Base-by-base conservation (phyloP, 768 basidiomycete species). In the Calocybe indica region DNA sequence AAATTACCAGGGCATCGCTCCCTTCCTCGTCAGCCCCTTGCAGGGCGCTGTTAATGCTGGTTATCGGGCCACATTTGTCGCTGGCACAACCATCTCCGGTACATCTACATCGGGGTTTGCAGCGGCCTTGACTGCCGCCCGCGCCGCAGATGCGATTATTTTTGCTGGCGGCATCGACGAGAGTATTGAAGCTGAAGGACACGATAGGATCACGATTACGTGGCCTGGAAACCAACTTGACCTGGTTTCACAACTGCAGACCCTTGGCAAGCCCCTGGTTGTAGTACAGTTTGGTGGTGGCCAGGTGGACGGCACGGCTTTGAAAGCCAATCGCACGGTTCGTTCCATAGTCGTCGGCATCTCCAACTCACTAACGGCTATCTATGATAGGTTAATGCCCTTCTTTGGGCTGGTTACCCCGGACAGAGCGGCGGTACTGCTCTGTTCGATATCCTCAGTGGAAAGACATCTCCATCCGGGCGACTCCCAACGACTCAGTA, bases 171-270 rank as follows among this genome's bases (percentile, higher is more conserved):
- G 80, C 1, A 74, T 81, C 12, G 77, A 80, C 55, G 62, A 68
- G 32, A 63, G 62, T 10, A 58, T 79, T 13, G 80, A 80, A 56
- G 61, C 61, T 3, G 80, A 82, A 60, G 65, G 54, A 1, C 45
- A 54, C 12, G 80, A 82, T 59, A 66, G 79, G 7, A 61, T 62
- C 37, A 65, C 60, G 40, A 75, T 82, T 41, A 66, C 65, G 7
- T 81, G 79, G 79, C 78, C 79, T 0, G 75, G 77, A 0, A 72
- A 69, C 45, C 80, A 82, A 62, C 69, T 80, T 2, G 66, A 75
- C 34, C 62, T 81, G 32, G 62, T 81, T 35, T 48, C 60, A 10
- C 63, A 74, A 57, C 65, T 82, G 10, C 62, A 69, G 30, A 61
- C 56, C n/a, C 52, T 74, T 6, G 70, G 71, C 13, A 80, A 80